phyloP scores from a whole-genome alignment of 2,329 filamentous ascomycete genomes.

The Pseudogymnoascus sp. region DNA sequence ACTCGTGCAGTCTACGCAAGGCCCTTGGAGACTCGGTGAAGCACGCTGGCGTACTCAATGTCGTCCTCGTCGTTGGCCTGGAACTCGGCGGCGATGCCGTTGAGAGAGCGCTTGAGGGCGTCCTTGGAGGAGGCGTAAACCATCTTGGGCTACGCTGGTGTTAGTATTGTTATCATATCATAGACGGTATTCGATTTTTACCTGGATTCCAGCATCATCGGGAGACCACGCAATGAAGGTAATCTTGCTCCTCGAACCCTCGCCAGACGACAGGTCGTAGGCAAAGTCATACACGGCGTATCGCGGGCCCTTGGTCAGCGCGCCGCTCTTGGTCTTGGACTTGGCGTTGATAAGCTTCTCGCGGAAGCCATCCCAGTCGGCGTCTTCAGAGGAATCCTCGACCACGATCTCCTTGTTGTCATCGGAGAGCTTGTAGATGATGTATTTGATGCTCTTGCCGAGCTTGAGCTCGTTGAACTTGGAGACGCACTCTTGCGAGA shows the following conservation, averaged over 20 bases:
- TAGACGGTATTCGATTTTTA: constrained; percentile 34
- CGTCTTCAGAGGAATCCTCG: constrained; percentile 59
- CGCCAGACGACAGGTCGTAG: constrained; percentile 63
- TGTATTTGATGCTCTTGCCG: constrained; percentile 72
- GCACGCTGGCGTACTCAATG: constrained; percentile 66
- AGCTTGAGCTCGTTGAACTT: constrained; percentile 78
- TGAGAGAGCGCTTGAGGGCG: constrained; percentile 70
- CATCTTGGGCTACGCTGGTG: constrained; percentile 65
- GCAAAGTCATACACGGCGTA: constrained; percentile 82
- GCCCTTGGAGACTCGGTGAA: constrained; percentile 57
- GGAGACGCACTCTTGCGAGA: constrained; percentile 61
- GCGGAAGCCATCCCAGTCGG: constrained; percentile 65
- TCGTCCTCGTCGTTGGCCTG: constrained; percentile 80
- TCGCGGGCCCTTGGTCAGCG: constrained; percentile 59
- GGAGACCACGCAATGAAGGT: constrained; percentile 73
- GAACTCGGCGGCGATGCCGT: constrained; percentile 65
- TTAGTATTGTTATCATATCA: constrained; percentile 10
- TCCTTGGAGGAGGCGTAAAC: constrained; percentile 85
- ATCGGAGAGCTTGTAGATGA: constrained; percentile 82
- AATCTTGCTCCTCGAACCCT: constrained; percentile 72
- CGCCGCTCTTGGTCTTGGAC: constrained; percentile 60
- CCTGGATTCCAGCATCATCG: constrained; percentile 71
- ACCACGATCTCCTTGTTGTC: constrained; percentile 76
- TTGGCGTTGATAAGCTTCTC: constrained; percentile 67
- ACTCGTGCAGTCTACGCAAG: constrained; percentile 35